Percentiles rank a stretch among this genome's conserved stretches.
phyloP scores from a whole-genome alignment of 805 yeast genomes.

The Candida vartiovaarae region DNA sequence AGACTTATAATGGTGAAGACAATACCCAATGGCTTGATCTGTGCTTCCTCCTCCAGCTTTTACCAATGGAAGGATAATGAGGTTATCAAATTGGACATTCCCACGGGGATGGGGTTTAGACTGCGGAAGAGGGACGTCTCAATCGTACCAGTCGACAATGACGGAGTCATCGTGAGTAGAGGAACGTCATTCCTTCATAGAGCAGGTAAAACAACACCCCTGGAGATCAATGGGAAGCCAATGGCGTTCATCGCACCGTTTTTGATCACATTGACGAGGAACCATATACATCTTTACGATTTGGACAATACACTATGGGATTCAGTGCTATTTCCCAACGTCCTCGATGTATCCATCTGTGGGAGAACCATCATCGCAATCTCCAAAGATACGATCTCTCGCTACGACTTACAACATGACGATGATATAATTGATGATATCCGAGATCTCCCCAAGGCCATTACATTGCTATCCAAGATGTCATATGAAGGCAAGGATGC shows the following conservation, averaged over 20 bases:
- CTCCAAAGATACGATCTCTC: conserved; percentile 3
- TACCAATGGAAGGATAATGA: conserved; percentile 11
- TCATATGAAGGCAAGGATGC: conserved; percentile 25
- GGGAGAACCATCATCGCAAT: conserved; percentile 1
- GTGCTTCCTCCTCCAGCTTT: conserved; percentile 20
- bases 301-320: conserved; percentile 4
- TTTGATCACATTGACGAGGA: conserved; percentile 7
- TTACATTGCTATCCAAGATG: conserved; percentile 32
- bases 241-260: conserved; percentile 6
- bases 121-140: not conserved
- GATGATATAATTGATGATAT: conserved; percentile 7
- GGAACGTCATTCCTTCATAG: conserved; percentile 2
- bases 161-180: conserved; percentile 4
- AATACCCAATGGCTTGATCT: conserved; percentile 14
- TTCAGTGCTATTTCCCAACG: not conserved
- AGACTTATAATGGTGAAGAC: conserved; percentile 19
- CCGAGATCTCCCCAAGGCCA: conserved; percentile 19
- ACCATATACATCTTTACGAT: conserved; percentile 6
- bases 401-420: not conserved
- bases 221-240: conserved; percentile 2
- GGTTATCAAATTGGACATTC: not conserved
- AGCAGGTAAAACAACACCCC: not conserved
- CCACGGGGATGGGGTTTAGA: not conserved
- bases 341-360: not conserved
- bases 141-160: not conserved